Evolutionary conservation across 2,329 filamentous ascomycete genomes (phyloP).

Genomic region (Colletotrichum horii): DNA sequence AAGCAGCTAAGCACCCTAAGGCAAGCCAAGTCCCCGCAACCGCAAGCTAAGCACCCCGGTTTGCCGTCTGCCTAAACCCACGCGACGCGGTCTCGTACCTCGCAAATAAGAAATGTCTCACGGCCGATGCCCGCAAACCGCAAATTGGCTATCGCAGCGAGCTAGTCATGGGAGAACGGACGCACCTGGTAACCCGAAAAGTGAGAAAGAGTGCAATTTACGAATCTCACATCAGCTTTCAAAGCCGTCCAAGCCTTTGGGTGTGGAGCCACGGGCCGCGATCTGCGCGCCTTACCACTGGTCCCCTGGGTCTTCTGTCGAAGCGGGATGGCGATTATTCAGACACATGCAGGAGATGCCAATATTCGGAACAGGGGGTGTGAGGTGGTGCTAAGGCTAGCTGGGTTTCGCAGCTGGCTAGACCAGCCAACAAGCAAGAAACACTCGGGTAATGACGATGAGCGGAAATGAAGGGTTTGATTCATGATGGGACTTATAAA

Average conservation of each 20-base stretch:
- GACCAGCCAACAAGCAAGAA: not conserved
- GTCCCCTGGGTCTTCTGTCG: not conserved
- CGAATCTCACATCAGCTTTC: not conserved
- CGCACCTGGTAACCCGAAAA: not conserved
- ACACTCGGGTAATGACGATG: not conserved
- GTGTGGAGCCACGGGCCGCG: not conserved
- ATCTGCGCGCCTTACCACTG: not conserved
- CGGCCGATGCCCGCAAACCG: not conserved
- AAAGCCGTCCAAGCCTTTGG: not conserved
- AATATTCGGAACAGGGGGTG: not conserved
- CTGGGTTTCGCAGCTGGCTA: not conserved
- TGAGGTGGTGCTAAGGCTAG: not conserved
- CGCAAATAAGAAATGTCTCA: not conserved
- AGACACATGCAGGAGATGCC: not conserved
- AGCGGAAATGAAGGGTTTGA: not conserved
- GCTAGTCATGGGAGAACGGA: not conserved
- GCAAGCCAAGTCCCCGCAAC: not conserved
- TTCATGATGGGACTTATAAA: not conserved
- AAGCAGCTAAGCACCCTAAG: not conserved
- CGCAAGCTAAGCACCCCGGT: not conserved
- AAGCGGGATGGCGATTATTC: slow-evolving; percentile 8
- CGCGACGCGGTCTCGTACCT: not conserved
- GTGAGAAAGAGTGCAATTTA: not conserved
- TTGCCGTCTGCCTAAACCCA: not conserved
- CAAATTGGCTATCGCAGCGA: not conserved